phyloP scores from a whole-genome alignment of 176 grass and related monocot genomes.

The Eragrostis nindensis region DNA sequence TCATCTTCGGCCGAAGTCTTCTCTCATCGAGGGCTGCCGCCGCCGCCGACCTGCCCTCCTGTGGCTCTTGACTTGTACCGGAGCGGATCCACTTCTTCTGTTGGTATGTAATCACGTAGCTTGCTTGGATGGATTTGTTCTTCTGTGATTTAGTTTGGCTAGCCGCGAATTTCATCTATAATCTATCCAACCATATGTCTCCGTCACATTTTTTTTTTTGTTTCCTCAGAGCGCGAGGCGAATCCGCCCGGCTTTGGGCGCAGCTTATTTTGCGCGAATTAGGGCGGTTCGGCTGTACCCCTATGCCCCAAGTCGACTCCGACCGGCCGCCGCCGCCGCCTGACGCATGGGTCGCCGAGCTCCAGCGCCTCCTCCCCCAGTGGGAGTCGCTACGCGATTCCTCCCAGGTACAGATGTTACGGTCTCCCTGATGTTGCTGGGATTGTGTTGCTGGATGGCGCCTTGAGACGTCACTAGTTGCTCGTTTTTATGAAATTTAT shows the following conservation, averaged over 20 bases:
- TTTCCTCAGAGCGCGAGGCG: not conserved
- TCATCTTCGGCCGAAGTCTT: not conserved
- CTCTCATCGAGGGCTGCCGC: not conserved
- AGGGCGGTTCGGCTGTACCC: not conserved
- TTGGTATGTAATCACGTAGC: not conserved
- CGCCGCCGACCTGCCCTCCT: not conserved
- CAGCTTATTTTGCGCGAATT: not conserved
- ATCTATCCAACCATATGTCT: not conserved
- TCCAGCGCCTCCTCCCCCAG: constrained; percentile 38
- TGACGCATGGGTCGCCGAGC: constrained; percentile 57
- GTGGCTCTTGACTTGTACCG: not conserved
- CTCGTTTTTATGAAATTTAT: not conserved
- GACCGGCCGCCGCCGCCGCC: not conserved
- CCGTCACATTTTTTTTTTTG: not conserved
- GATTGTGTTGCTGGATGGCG: not conserved
- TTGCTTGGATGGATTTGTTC: not conserved
- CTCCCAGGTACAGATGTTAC: constrained; percentile 45
- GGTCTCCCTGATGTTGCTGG: not conserved
- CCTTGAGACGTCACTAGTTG: not conserved
- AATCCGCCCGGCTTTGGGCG: not conserved
- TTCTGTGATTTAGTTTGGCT: not conserved
- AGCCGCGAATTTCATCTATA: not conserved
- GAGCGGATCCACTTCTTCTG: not conserved
- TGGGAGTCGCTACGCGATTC: constrained; percentile 61
- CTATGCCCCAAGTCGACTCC: not conserved